A percentile compares a stretch with the other conserved stretches of the same genome.
phyloP scores from a whole-genome alignment of 345 rosid genomes.

The Combretum micranthum region DNA sequence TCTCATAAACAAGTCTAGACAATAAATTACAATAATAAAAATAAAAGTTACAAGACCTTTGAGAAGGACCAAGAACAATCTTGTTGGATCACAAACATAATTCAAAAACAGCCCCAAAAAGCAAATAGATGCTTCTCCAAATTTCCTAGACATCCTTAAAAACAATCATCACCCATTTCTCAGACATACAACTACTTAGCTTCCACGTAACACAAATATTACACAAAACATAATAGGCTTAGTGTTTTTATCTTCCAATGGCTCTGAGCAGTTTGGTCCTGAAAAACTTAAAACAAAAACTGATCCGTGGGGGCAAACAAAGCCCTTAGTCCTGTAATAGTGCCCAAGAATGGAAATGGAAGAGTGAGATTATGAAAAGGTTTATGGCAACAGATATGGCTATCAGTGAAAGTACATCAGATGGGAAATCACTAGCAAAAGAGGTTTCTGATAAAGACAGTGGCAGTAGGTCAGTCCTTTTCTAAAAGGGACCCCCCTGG shows the following conservation, averaged over 20 bases:
- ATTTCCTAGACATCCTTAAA: conserved; percentile 6
- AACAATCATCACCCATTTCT: not conserved
- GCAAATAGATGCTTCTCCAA: conserved; percentile 41
- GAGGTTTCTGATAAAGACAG: conserved; percentile 33
- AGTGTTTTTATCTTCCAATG: conserved; percentile 20
- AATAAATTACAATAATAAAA: not conserved
- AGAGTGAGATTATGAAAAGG: conserved; percentile 23
- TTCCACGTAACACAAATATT: too few relatives aligned
- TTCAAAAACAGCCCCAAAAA: conserved; percentile 16
- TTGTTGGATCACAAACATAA: not conserved
- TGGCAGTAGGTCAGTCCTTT: conserved; percentile 25
- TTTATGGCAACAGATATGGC: conserved; percentile 25
- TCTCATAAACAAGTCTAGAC: too few relatives aligned
- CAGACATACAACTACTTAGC: conserved; percentile 10
- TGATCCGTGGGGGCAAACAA: conserved; percentile 11
- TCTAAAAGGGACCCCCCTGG: conserved; percentile 36
- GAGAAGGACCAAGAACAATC: conserved; percentile 21
- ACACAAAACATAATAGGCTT: not conserved
- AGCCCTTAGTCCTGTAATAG: conserved; percentile 5
- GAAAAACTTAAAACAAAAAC: conserved; percentile 40
- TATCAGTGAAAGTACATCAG: conserved; percentile 12
- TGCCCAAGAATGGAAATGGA: conserved; percentile 18
- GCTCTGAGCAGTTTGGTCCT: conserved; percentile 56
- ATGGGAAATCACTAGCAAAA: conserved; percentile 24
- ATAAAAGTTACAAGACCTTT: not conserved